phyloP scores from a whole-genome alignment of 2,329 filamentous ascomycete genomes.

The Neocatenulostroma microsporum region DNA sequence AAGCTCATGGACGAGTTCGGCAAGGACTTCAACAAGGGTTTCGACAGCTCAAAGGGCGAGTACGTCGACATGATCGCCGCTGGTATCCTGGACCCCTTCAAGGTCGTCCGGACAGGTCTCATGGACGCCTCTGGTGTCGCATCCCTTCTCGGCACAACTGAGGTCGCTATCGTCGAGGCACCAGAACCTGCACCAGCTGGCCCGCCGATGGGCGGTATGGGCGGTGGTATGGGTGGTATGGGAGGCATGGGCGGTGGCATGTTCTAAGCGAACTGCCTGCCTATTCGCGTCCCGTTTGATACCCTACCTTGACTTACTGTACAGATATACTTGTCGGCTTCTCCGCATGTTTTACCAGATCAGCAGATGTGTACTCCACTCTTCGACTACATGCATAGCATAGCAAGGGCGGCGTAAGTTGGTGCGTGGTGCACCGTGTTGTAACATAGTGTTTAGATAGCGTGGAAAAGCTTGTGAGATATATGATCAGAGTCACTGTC shows the following conservation, averaged over 20 bases:
- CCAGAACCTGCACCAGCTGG: slow-evolving; percentile 92
- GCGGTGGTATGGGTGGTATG: slow-evolving; percentile 54
- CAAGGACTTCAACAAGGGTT: slow-evolving; percentile 94
- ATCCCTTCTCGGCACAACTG: slow-evolving; percentile 92
- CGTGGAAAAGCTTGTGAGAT: too few species aligned
- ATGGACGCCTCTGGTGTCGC: slow-evolving; percentile 93
- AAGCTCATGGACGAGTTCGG: slow-evolving; percentile 95
- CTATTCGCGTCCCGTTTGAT: neutral
- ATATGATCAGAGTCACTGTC: too few species aligned
- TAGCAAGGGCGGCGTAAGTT: slow-evolving; percentile 1
- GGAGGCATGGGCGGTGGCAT: slow-evolving; percentile 46
- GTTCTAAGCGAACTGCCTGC: slow-evolving; percentile 20
- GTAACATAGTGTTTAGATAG: slow-evolving; percentile 16
- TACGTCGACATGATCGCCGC: slow-evolving; percentile 97
- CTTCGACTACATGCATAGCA: slow-evolving; percentile 8
- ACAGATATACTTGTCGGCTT: slow-evolving; percentile 2
- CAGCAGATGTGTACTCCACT: slow-evolving; percentile 7
- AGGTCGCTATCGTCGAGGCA: slow-evolving; percentile 95
- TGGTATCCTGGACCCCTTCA: slow-evolving; percentile 98
- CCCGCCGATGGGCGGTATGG: slow-evolving; percentile 38
- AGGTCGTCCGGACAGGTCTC: slow-evolving; percentile 96
- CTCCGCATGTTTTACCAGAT: too few species aligned
- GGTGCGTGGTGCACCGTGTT: too few species aligned
- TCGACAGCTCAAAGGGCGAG: slow-evolving; percentile 92
- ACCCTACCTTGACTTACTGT: neutral